phyloP scores from a whole-genome alignment of 805 yeast genomes.

The Torulaspora quercuum region DNA sequence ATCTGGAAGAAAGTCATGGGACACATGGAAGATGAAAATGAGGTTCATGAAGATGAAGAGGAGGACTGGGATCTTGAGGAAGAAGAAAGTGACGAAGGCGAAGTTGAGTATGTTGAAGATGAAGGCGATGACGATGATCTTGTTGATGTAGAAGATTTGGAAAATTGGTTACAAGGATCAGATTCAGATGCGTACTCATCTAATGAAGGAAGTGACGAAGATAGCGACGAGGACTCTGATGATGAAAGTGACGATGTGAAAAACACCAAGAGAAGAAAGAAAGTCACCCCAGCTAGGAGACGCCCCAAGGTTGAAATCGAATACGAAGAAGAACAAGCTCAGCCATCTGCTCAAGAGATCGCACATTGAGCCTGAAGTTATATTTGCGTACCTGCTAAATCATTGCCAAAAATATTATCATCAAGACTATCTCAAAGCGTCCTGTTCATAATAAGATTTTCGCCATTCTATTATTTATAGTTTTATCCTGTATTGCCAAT shows the following conservation, averaged over 20 bases:
- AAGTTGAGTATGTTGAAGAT: conserved; percentile 84
- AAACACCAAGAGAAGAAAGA: conserved; percentile 40
- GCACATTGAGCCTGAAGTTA: conserved; percentile 24
- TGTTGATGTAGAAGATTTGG: conserved; percentile 90
- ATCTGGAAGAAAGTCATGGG: conserved; percentile 94
- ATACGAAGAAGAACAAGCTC: conserved; percentile 66
- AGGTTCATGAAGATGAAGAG: conserved; percentile 44
- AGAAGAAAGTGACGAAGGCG: conserved; percentile 60
- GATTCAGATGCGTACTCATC: conserved; percentile 37
- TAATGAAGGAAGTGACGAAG: conserved; percentile 34
- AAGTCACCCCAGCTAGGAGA: conserved; percentile 42
- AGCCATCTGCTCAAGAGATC: conserved; percentile 31
- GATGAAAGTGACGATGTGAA: conserved; percentile 41
- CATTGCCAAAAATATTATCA: too few relatives aligned
- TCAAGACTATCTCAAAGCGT: too few relatives aligned
- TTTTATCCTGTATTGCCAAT: too few relatives aligned
- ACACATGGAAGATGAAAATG: conserved; percentile 69
- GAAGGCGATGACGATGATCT: conserved; percentile 86
- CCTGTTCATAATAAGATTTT: too few relatives aligned
- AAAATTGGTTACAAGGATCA: conserved; percentile 73
- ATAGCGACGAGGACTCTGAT: conserved; percentile 36
- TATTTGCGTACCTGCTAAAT: too few relatives aligned
- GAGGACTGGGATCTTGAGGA: conserved; percentile 50
- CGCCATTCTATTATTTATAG: too few relatives aligned
- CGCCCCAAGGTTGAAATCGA: conserved; percentile 79